Evolutionary conservation across 148 eudicot species (phyloP).

Genomic region (Nyssa sinensis): DNA sequence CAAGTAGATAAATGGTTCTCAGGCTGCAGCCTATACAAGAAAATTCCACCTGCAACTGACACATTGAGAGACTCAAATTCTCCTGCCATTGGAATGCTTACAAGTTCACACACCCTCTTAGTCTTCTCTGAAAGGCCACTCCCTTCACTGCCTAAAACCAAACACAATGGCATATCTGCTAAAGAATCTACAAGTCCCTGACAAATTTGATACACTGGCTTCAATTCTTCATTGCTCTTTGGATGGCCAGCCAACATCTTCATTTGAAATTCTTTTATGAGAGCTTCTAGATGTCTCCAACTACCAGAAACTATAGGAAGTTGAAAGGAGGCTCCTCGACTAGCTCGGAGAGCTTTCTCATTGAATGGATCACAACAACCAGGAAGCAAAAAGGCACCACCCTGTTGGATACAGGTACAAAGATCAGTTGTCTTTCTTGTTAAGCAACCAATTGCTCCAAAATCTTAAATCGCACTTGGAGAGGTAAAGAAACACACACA

Average conservation of each 20-base stretch:
- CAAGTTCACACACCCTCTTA: constrained; percentile 51
- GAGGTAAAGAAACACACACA: too few relatives aligned
- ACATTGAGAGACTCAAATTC: constrained; percentile 87
- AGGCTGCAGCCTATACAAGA: constrained; percentile 71
- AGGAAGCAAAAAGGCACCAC: constrained; percentile 62
- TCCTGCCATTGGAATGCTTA: constrained; percentile 77
- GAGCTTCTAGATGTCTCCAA: constrained; percentile 59
- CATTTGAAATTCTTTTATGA: constrained; percentile 39
- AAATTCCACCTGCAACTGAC: constrained; percentile 91
- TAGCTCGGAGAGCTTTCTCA: constrained; percentile 84
- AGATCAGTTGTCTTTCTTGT: neutral
- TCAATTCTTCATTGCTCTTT: constrained; percentile 17
- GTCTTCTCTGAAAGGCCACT: constrained; percentile 64
- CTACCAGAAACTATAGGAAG: constrained; percentile 71
- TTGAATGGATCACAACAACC: constrained; percentile 98
- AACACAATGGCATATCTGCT: constrained; percentile 56
- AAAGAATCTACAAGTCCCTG: constrained; percentile 53
- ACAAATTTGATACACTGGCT: constrained; percentile 44
- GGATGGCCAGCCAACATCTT: constrained; percentile 90
- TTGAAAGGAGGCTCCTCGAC: constrained; percentile 93
- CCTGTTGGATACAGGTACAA: neutral
- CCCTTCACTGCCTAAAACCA: constrained; percentile 84
- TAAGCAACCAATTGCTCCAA: too few relatives aligned
- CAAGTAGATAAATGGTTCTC: constrained; percentile 2
- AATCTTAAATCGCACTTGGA: too few relatives aligned